Base-by-base conservation (phyloP, 2,329 filamentous ascomycete genomes). In the Botryotinia convoluta region DNA sequence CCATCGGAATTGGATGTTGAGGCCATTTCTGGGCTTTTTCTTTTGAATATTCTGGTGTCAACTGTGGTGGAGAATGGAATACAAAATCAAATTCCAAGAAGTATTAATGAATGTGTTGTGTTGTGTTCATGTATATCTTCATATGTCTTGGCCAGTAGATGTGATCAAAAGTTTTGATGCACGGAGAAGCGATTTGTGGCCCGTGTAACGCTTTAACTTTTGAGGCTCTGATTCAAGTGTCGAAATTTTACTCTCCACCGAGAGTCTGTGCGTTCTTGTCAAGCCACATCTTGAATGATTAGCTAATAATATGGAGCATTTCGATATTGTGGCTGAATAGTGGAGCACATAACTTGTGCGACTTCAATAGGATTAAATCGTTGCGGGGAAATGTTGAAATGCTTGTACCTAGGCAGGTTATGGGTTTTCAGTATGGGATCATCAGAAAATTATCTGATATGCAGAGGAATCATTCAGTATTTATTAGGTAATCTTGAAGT, bases 1-100 rank as follows among this genome's bases (percentile, higher is more conserved):
- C 77, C 76, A 37, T 64, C 32, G 16, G 60, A 20, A n/a, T 72
- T 54, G 7, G 65, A n/a, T 9, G 67, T 18, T 26, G 75, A 63
- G 20, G 69, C 48, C 74, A 74, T 75, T 12, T 45, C 45, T 0
- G 8, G 14, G 12, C 29, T 65, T 35, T 48, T 4, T n/a, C 2
- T 29, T 10, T n/a, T 51, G 22, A 12, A 51, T 20, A 12, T 39
- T 51, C 8, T 6, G 22, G 18, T 35, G 26, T 14, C 5, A 14
- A 32, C 0, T 57, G 10, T 20, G 22, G 20, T 22, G 14, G 26
- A 45, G 7, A 26, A 1, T 26, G 44, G 20, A 22, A 35, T 22
- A 22, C 2, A 32, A 29, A 18, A 16, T n/a, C 5, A 68, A 42
- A 44, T 29, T 42, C 16, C 14, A 44, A 32, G 35, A 29, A 18